phyloP scores from a whole-genome alignment of 2,329 filamentous ascomycete genomes.

The Colletotrichum chrysophilum region DNA sequence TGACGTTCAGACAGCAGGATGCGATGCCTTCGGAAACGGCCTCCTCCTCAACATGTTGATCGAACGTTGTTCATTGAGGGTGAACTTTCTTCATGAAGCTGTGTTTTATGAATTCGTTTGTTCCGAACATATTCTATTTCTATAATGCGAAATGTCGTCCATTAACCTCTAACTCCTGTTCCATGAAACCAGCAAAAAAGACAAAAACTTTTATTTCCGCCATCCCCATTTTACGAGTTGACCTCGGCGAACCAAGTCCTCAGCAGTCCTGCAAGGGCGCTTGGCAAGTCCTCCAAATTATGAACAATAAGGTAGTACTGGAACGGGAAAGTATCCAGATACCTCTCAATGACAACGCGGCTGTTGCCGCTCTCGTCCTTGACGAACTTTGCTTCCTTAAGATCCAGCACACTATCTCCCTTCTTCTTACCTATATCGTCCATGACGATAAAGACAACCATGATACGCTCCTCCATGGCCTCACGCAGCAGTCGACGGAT shows the following conservation, averaged over 20 bases:
- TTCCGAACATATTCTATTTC: neutral
- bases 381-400: constrained; percentile 86
- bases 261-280: constrained; percentile 83
- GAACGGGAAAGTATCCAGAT: constrained; percentile 96
- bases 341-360: constrained; percentile 82
- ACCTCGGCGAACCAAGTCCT: constrained; percentile 94
- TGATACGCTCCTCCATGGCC: constrained; percentile 91
- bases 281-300: constrained; percentile 88
- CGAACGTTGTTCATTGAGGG: neutral
- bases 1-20: neutral
- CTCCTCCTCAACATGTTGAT: neutral
- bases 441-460: constrained; percentile 98
- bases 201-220: neutral
- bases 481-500: constrained; percentile 84
- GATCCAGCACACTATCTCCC: constrained; percentile 79
- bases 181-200: neutral
- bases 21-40: neutral
- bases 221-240: constrained; percentile 37
- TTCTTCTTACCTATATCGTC: constrained; percentile 61
- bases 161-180: neutral
- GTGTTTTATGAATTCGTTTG: neutral
- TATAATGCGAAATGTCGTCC: neutral
- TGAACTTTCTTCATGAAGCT: neutral
- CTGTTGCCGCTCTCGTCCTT: constrained; percentile 65
- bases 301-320: constrained; percentile 95